Conservation (phyloP, 148 eudicot genomes). For the Polygonum maritimum region DNA sequence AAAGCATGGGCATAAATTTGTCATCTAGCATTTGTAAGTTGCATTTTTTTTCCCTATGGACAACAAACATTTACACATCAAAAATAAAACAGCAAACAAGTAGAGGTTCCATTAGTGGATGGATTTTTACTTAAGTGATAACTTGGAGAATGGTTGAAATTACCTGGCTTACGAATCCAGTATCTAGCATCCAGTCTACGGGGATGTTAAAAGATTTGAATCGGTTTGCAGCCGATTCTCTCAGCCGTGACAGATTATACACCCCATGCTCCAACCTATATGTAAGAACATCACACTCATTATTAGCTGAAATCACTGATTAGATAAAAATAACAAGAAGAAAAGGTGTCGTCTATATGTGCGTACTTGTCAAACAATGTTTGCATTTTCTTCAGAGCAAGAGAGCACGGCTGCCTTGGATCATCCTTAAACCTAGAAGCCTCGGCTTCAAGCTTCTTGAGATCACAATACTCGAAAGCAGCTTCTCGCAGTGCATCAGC, state of each 20-base stretch:
- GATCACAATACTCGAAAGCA: constrained; percentile 88
- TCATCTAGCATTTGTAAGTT: background rate
- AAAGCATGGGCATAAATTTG: background rate
- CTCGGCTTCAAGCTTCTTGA: constrained; percentile 81
- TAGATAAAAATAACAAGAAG: background rate
- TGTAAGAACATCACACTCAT: background rate
- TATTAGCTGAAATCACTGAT: background rate
- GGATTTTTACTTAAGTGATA: background rate
- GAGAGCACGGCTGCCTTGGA: constrained; percentile 61
- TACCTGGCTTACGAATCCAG: constrained; percentile 79
- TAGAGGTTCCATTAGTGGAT: background rate
- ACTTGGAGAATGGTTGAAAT: background rate
- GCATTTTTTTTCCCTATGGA: background rate
- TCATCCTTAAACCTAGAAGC: constrained; percentile 57
- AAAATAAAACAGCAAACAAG: background rate
- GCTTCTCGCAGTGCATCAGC: constrained; percentile 97
- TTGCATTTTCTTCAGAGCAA: constrained; percentile 92
- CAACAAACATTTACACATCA: background rate
- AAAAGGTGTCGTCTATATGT: background rate
- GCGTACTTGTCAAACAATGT: constrained; percentile 79
- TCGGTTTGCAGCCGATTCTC: constrained; percentile 71
- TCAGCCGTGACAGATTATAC: constrained; percentile 77
- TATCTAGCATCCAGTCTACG: constrained; percentile 87
- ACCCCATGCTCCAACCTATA: constrained; percentile 84
- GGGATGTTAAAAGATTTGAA: constrained; percentile 76